Conservation (phyloP, 2,329 filamentous ascomycete genomes). For the Helotiales sp. region DNA sequence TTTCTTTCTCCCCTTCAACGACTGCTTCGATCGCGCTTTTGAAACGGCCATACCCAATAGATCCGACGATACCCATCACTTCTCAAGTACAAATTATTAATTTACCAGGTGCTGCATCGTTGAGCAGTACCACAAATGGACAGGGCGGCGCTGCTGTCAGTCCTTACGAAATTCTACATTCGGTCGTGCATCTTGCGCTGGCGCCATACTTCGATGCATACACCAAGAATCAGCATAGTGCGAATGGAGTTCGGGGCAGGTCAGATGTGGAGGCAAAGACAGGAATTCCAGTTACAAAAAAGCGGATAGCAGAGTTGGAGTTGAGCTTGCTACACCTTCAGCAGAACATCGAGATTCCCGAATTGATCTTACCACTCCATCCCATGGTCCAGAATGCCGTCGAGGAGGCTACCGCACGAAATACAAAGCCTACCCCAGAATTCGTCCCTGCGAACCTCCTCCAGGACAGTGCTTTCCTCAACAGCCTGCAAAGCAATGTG, state of each 20-base stretch:
- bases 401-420: conserved; percentile 72
- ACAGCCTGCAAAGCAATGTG: conserved; percentile 89
- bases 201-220: conserved; percentile 98
- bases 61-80: conserved; percentile 79
- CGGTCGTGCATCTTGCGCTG: conserved; percentile 86
- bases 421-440: conserved; percentile 75
- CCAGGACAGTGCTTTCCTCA: conserved; percentile 89
- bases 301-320: conserved; percentile 93
- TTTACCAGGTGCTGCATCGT: conserved; percentile 77
- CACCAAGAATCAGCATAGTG: conserved; percentile 77
- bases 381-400: conserved; percentile 85
- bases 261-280: conserved; percentile 90
- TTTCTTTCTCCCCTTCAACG: conserved; percentile 79
- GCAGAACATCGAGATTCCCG: conserved; percentile 97
- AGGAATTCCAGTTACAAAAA: conserved; percentile 95
- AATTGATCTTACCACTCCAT: conserved; percentile 85
- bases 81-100: conserved; percentile 94
- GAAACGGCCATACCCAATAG: conserved; percentile 87
- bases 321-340: conserved; percentile 89
- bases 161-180: conserved; percentile 91
- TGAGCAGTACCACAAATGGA: conserved; percentile 65
- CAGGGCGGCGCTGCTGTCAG: conserved; percentile 77
- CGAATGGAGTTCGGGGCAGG: conserved; percentile 70
- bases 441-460: conserved; percentile 77
- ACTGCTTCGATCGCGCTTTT: conserved; percentile 85